These are phyloP conservation scores for Centella asiatica DNA, from an alignment of 129 eudicot genomes.

Conservation along the genomic window DNA sequence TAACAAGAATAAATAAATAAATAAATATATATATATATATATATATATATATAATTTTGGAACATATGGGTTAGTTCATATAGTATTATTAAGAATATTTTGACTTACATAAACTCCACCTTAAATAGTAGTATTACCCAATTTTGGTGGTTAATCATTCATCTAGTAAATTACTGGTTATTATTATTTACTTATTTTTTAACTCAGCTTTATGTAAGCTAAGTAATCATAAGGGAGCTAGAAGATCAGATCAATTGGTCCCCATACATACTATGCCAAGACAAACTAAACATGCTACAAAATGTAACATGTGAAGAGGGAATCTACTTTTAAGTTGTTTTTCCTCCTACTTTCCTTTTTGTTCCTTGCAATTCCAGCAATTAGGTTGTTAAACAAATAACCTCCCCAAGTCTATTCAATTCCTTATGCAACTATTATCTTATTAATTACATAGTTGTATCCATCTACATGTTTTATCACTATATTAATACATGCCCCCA, in stretches of 20 bases:
- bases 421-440: too few relatives aligned
- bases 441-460: slow-evolving; percentile 16
- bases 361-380: slow-evolving; percentile 49
- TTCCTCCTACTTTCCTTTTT: slow-evolving; percentile 24
- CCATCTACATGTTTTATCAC: slow-evolving; percentile 18
- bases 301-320: slow-evolving; percentile 54
- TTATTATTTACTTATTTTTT: neutral
- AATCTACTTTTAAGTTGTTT: slow-evolving; percentile 34
- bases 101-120: too few relatives aligned
- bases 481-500: slow-evolving; percentile 14
- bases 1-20: too few relatives aligned
- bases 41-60: too few relatives aligned
- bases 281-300: slow-evolving; percentile 45
- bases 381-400: neutral
- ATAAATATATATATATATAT: too few relatives aligned
- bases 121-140: too few relatives aligned
- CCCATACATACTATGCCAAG: slow-evolving; percentile 24
- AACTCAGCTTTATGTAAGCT: neutral
- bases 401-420: too few relatives aligned
- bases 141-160: too few relatives aligned
- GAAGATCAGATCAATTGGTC: slow-evolving; percentile 16
- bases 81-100: too few relatives aligned
- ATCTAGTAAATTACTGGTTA: neutral
- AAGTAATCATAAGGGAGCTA: slow-evolving; percentile 14
- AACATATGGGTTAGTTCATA: too few relatives aligned